Evolutionary conservation across 2,329 filamentous ascomycete species (phyloP).

Genomic region (Sporothrix mexicana): DNA sequence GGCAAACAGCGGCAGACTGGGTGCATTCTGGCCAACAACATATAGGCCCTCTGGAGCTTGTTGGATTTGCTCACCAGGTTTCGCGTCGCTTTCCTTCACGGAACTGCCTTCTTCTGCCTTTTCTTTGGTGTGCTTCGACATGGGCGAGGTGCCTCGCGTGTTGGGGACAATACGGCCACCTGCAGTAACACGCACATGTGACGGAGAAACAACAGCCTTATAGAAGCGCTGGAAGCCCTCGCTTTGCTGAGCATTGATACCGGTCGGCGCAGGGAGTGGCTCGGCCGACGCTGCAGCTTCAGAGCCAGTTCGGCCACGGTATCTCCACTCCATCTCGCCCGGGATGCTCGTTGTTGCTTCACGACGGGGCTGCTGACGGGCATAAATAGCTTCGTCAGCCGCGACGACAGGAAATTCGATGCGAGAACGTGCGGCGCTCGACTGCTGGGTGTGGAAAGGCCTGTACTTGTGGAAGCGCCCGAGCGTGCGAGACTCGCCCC

Average conservation of each 20-base stretch:
- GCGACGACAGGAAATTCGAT: constrained; percentile 46
- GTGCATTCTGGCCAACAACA: constrained; percentile 26
- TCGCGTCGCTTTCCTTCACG: constrained; percentile 38
- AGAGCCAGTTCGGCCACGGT: constrained; percentile 54
- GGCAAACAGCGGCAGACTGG: constrained; percentile 40
- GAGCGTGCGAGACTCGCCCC: constrained; percentile 32
- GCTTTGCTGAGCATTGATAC: constrained; percentile 60
- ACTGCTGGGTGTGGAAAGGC: constrained; percentile 21
- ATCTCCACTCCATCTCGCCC: constrained; percentile 37
- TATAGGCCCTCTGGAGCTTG: constrained; percentile 22
- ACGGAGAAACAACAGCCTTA: constrained; percentile 70
- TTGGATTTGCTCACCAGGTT: constrained; percentile 29
- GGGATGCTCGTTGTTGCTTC: constrained; percentile 38
- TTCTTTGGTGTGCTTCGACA: constrained; percentile 58
- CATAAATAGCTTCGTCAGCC: constrained; percentile 44
- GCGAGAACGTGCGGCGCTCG: constrained; percentile 35
- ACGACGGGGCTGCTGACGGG: constrained; percentile 39
- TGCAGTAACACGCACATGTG: constrained; percentile 70
- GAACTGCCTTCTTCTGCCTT: constrained; percentile 40
- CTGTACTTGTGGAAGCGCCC: constrained; percentile 34
- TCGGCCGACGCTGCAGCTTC: constrained; percentile 54
- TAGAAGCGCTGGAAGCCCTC: constrained; percentile 73
- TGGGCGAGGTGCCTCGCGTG: constrained; percentile 60
- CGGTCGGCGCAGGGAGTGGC: constrained; percentile 60
- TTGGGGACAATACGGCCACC: constrained; percentile 72